These are phyloP conservation scores for Purshia tridentata DNA, from an alignment of 306 rosid genomes.

Conservation along the genomic window DNA sequence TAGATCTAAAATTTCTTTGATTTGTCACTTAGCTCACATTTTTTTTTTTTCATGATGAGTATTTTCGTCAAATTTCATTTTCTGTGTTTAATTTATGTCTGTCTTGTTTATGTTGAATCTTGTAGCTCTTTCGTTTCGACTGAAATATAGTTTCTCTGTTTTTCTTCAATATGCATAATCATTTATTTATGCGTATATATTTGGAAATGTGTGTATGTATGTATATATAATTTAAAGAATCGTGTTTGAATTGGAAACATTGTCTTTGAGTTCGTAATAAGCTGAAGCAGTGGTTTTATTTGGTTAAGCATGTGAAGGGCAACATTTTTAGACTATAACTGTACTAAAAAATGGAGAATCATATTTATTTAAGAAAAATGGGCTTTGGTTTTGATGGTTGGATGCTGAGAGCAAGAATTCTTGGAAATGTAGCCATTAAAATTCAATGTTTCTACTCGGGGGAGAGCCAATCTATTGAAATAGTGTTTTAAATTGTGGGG, in stretches of 20 bases:
- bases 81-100: not conserved
- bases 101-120: not conserved
- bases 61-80: not conserved
- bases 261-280: conserved; percentile 11
- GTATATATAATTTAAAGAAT: not conserved
- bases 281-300: not conserved
- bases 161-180: not conserved
- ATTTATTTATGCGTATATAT: not conserved
- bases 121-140: not conserved
- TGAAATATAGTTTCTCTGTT: too few species aligned
- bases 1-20: conserved; percentile 34
- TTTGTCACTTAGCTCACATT: not conserved
- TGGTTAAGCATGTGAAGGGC: not conserved
- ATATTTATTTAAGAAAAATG: not conserved
- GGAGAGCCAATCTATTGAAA: not conserved
- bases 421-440: not conserved
- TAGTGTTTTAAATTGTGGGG: not conserved
- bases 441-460: not conserved
- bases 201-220: not conserved
- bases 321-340: not conserved
- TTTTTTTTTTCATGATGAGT: not conserved
- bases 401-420: not conserved
- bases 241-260: conserved; percentile 19
- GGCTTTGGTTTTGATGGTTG: not conserved
- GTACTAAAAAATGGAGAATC: not conserved